Evolutionary conservation across 768 basidiomycete species (phyloP), one percentile per base, ranked within the genome.

Genomic region (Mycena kentingensis): DNA sequence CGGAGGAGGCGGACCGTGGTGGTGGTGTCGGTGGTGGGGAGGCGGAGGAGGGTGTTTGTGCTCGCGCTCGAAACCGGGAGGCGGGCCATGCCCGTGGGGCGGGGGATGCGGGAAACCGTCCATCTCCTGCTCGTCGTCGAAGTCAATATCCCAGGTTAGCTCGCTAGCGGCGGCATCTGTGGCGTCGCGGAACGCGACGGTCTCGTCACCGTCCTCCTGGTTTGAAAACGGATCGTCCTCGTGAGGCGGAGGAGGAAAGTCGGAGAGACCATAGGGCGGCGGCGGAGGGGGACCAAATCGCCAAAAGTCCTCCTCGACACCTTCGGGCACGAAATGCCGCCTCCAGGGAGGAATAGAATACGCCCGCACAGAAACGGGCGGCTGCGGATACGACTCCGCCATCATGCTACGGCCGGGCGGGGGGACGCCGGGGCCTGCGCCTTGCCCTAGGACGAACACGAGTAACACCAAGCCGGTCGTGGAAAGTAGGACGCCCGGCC

Each of bases 361-460:
- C n/a, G n/a, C n/a, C n/a, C n/a, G n/a, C n/a, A n/a, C n/a, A n/a
- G n/a, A n/a, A n/a, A n/a, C n/a, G n/a, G n/a, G n/a, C n/a, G n/a
- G n/a, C n/a, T n/a, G n/a, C n/a, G n/a, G n/a, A n/a, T n/a, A n/a
- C n/a, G n/a, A n/a, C n/a, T n/a, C n/a, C n/a, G 31, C 31, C 31
- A 8, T 32, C 16, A 32, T 32, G 8, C 31, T 32, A 16, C 31
- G 31, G 31, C 28, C 13, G 31, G 53, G 22, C 12, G 44, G 36
- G n/a, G 45, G n/a, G 18, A 27, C 7, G 15, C 54, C 54, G 2
- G 51, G 35, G 12, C 51, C 56, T 22, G 46, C 76, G 5, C 83
- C 88, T 56, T 88, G 81, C 42, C 84, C 82, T 3, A 94, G 77
- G 0, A 85, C 83, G 60, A 91, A 93, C 7, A 86, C 76, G 55